Conservation (phyloP, 2,329 filamentous ascomycete genomes). For the Dactylellina leptospora region DNA sequence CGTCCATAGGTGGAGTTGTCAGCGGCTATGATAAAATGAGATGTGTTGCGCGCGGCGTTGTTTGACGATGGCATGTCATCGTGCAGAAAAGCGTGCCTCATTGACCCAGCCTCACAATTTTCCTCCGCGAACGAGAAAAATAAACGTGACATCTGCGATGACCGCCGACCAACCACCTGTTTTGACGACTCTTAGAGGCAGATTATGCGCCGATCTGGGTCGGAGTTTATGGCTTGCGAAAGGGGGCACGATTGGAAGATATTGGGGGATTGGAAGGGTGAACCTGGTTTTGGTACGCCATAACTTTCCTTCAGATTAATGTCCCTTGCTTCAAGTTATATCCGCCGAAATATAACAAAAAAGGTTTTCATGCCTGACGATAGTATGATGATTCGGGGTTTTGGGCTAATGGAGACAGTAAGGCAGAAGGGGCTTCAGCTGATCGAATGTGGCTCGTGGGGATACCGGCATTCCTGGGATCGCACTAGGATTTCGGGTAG, state of each 20-base stretch:
- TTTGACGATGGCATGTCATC: constrained; percentile 52
- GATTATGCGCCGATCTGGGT: constrained; percentile 43
- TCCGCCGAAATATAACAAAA: background rate
- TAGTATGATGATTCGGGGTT: constrained; percentile 13
- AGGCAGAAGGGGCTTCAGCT: constrained; percentile 18
- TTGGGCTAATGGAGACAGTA: constrained; percentile 3
- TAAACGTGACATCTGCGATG: constrained; percentile 4
- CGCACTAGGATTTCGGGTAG: constrained; percentile 9
- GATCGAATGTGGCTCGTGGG: constrained; percentile 35
- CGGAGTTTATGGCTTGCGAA: constrained; percentile 26
- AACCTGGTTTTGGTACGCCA: background rate
- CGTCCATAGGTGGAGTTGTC: constrained; percentile 6
- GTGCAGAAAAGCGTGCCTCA: constrained; percentile 31
- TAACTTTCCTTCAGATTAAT: background rate
- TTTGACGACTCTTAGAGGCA: constrained; percentile 26
- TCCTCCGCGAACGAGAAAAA: background rate
- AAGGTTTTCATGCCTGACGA: background rate
- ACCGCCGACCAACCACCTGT: constrained; percentile 25
- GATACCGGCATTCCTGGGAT: constrained; percentile 15
- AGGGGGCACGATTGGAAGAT: constrained; percentile 15
- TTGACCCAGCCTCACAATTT: constrained; percentile 51
- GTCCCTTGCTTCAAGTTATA: background rate
- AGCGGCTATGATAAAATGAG: constrained; percentile 6
- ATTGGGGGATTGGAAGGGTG: constrained; percentile 16
- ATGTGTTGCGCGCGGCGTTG: constrained; percentile 34